These are phyloP conservation scores for Aspergillus pseudoterreus DNA, from an alignment of 2,329 filamentous ascomycete genomes.

Conservation along the genomic window DNA sequence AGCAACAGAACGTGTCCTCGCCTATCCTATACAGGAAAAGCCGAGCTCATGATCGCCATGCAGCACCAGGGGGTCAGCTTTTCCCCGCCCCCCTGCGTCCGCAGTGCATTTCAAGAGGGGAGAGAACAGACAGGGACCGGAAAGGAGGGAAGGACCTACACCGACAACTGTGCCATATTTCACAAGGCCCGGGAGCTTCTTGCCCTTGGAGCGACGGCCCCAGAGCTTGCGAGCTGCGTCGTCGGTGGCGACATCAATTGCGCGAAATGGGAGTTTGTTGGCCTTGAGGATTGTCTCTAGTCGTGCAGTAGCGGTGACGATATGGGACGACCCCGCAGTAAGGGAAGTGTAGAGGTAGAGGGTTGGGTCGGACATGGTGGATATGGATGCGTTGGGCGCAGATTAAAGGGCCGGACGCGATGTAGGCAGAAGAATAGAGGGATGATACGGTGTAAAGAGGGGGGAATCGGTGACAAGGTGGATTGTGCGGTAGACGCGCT, in stretches of 20 bases:
- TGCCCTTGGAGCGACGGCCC: conserved; percentile 77
- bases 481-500: background rate
- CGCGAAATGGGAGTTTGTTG: conserved; percentile 90
- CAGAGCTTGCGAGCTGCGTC: conserved; percentile 84
- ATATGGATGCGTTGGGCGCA: background rate
- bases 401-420: background rate
- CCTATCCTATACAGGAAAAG: too few relatives aligned
- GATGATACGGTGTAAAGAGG: background rate
- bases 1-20: too few relatives aligned
- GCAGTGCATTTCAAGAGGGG: background rate
- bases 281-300: conserved; percentile 95
- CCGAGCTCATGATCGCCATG: background rate
- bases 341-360: conserved; percentile 96
- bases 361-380: conserved; percentile 48
- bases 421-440: background rate
- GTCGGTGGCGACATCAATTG: conserved; percentile 85
- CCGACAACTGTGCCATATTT: conserved; percentile 83
- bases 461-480: background rate
- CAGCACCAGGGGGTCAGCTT: background rate
- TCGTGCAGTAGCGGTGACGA: conserved; percentile 91
- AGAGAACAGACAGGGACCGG: background rate
- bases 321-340: conserved; percentile 91
- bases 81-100: background rate
- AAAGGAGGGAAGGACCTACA: conserved; percentile 53
- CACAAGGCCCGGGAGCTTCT: conserved; percentile 84